Conservation (phyloP, 176 grass and related monocot species). For the Saccharum spontaneum region DNA sequence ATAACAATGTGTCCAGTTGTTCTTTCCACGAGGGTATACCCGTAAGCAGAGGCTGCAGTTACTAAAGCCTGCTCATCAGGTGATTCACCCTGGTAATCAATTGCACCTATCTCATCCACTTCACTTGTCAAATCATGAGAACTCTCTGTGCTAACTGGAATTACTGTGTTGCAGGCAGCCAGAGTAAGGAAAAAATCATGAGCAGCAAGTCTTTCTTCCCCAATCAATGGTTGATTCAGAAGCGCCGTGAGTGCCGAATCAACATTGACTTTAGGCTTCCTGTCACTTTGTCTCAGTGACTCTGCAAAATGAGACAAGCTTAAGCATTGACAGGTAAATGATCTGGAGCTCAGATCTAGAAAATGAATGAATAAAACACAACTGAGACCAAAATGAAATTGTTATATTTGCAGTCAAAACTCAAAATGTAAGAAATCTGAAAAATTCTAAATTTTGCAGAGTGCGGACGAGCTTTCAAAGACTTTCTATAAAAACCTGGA, state of each 20-base stretch:
- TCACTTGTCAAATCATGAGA: conserved; percentile 27
- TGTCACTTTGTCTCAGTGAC: conserved; percentile 36
- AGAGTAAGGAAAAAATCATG: conserved; percentile 98
- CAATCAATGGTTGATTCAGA: conserved; percentile 67
- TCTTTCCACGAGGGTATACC: conserved; percentile 88
- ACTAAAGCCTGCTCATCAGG: conserved; percentile 99
- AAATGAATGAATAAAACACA: conserved; percentile 4
- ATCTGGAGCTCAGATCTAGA: conserved; percentile 1
- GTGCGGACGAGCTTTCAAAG: not conserved
- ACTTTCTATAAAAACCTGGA: not conserved
- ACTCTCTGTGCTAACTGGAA: conserved; percentile 71
- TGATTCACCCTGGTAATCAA: conserved; percentile 97
- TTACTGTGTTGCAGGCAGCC: conserved; percentile 97
- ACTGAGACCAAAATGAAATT: not conserved
- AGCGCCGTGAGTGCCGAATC: conserved; percentile 58
- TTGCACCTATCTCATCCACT: conserved; percentile 49
- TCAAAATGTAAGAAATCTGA: not conserved
- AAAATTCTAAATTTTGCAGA: not conserved
- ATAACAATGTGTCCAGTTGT: conserved; percentile 95
- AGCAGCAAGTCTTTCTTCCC: conserved; percentile 81
- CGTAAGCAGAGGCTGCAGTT: conserved; percentile 78
- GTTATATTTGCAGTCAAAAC: not conserved
- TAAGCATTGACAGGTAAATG: conserved; percentile 27
- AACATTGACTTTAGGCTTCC: conserved; percentile 57
- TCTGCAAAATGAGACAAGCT: conserved; percentile 50